Percentiles rank a stretch among this genome's conserved stretches.
These are phyloP conservation scores for Paecilomyces variotii DNA, from an alignment of 2,329 filamentous ascomycete genomes.

Conservation along the genomic window DNA sequence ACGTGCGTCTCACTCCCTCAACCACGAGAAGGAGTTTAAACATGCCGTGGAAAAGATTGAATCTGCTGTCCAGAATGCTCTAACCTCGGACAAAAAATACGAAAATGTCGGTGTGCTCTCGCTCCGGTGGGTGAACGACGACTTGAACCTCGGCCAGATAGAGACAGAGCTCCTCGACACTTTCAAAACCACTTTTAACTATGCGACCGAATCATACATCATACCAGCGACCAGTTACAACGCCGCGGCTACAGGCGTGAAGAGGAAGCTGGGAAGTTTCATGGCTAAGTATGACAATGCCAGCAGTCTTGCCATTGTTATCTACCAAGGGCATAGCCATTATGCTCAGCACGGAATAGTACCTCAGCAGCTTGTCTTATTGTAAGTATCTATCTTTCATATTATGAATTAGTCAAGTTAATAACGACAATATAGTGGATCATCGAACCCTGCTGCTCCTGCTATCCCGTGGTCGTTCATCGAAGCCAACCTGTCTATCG, in stretches of 20 bases:
- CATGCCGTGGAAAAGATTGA: slow-evolving; percentile 1
- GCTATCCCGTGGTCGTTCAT: not conserved
- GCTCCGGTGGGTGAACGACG: slow-evolving; percentile 4
- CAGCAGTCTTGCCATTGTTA: slow-evolving; percentile 1
- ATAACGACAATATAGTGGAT: not conserved
- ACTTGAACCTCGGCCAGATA: slow-evolving; percentile 1
- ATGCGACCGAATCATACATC: not conserved
- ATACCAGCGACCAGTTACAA: not conserved
- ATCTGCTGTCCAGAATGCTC: slow-evolving; percentile 2
- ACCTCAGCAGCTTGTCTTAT: not conserved
- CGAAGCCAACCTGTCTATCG: not conserved
- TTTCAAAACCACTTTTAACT: not conserved
- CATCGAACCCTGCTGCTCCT: not conserved
- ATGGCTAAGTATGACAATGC: not conserved
- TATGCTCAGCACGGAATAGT: not conserved
- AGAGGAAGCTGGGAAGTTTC: not conserved
- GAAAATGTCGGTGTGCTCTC: slow-evolving; percentile 1
- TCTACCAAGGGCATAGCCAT: slow-evolving; percentile 4
- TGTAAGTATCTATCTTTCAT: not conserved
- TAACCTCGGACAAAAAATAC: slow-evolving; percentile 1
- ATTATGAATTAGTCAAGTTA: not conserved
- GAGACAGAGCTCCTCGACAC: not conserved
- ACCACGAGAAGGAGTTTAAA: slow-evolving; percentile 2
- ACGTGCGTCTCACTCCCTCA: not conserved
- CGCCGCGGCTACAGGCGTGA: not conserved